phyloP scores from a whole-genome alignment of 352 stramenopile genomes.

The Peronospora belbahrii region DNA sequence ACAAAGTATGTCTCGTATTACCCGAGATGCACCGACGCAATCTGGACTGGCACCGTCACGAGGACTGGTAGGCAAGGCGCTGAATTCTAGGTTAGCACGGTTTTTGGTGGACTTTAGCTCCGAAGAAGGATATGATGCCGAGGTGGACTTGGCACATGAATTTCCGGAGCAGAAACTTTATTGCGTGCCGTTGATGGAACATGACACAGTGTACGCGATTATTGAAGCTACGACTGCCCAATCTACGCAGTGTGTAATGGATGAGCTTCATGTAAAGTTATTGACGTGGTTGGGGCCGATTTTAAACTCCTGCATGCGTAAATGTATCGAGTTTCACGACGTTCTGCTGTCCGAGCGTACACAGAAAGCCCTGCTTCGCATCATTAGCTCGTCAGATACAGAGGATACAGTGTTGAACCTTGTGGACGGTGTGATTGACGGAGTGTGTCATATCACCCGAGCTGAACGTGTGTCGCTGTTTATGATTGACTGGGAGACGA shows the following conservation, averaged over 20 bases:
- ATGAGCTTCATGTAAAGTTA: slow-evolving; percentile 63
- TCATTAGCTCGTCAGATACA: slow-evolving; percentile 76
- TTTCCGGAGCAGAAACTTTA: slow-evolving; percentile 56
- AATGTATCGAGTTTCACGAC: slow-evolving; percentile 83
- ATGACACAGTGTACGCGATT: slow-evolving; percentile 71
- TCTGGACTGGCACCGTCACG: slow-evolving; percentile 41
- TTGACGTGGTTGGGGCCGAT: slow-evolving; percentile 76
- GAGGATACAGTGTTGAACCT: slow-evolving; percentile 82
- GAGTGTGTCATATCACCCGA: slow-evolving; percentile 75
- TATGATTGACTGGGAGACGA: slow-evolving; percentile 78
- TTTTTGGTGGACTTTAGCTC: slow-evolving; percentile 40
- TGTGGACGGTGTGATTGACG: slow-evolving; percentile 76
- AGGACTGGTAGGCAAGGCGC: slow-evolving; percentile 45
- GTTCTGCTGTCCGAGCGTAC: slow-evolving; percentile 75
- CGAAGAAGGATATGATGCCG: slow-evolving; percentile 43
- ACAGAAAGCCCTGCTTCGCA: slow-evolving; percentile 77
- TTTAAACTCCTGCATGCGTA: slow-evolving; percentile 75
- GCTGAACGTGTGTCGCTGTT: slow-evolving; percentile 70
- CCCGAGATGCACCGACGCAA: slow-evolving; percentile 35
- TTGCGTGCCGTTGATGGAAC: slow-evolving; percentile 64
- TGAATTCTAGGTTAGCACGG: slow-evolving; percentile 26
- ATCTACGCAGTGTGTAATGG: slow-evolving; percentile 31
- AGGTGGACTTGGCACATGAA: slow-evolving; percentile 58
- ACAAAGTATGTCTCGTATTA: slow-evolving; percentile 71
- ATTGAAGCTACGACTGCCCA: slow-evolving; percentile 55